Evolutionary conservation across 2,329 filamentous ascomycete genomes (phyloP).

Genomic region (Trichoderma asperellum): DNA sequence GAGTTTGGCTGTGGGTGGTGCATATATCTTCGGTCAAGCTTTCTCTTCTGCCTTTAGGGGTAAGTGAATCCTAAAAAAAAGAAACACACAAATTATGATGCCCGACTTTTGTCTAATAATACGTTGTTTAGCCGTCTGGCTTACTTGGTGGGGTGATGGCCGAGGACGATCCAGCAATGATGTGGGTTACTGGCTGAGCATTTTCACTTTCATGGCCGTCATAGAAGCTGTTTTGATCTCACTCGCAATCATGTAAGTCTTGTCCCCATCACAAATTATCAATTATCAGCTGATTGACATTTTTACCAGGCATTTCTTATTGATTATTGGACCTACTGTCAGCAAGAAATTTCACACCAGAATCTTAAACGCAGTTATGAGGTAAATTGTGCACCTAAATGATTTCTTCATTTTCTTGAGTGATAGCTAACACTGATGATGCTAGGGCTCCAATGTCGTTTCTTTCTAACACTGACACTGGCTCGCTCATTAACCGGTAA

Average conservation of each 20-base stretch:
- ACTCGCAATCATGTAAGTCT: constrained; percentile 37
- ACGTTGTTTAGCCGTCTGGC: constrained; percentile 35
- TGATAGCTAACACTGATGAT: neutral
- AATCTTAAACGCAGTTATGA: constrained; percentile 37
- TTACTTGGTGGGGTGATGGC: constrained; percentile 41
- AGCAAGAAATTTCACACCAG: constrained; percentile 35
- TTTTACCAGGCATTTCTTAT: constrained; percentile 32
- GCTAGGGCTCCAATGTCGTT: constrained; percentile 38
- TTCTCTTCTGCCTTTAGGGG: constrained; percentile 36
- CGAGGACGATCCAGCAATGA: constrained; percentile 35
- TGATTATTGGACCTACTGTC: constrained; percentile 36
- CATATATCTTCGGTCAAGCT: constrained; percentile 31
- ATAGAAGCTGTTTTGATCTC: constrained; percentile 35
- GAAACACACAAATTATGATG: too few species aligned
- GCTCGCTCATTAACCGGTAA: constrained; percentile 39
- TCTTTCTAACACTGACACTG: constrained; percentile 37
- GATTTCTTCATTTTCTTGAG: too few species aligned
- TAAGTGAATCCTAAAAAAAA: constrained; percentile 26
- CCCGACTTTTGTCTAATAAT: neutral
- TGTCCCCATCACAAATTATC: accelerated
- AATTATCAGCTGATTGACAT: constrained; percentile 23
- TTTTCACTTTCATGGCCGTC: constrained; percentile 36
- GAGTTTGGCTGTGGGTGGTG: constrained; percentile 32
- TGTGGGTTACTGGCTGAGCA: constrained; percentile 39
- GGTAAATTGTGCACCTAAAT: constrained; percentile 20